Evolutionary conservation across 148 eudicot genomes (phyloP).

Genomic region (Camellia sinensis): DNA sequence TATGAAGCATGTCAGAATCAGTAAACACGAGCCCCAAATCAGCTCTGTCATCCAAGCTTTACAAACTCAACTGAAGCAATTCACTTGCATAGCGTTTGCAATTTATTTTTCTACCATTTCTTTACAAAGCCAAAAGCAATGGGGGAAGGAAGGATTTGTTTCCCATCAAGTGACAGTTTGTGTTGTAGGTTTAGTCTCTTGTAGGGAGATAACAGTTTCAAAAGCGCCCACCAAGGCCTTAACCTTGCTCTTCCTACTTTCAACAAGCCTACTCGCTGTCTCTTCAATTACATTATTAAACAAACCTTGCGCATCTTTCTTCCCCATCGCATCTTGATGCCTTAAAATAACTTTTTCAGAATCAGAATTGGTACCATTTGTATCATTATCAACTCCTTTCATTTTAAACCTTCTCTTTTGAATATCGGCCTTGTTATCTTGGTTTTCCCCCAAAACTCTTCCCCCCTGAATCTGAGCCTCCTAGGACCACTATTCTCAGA

Average conservation of each 20-base stretch:
- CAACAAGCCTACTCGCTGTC: slow-evolving; percentile 83
- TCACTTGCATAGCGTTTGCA: too few species aligned
- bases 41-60: slow-evolving; percentile 10
- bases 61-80: too few species aligned
- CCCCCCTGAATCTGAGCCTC: slow-evolving; percentile 51
- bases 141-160: background rate
- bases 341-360: slow-evolving; percentile 56
- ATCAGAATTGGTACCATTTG: slow-evolving; percentile 19
- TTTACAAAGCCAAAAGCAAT: slow-evolving; percentile 15
- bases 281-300: slow-evolving; percentile 84
- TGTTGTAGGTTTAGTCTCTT: slow-evolving; percentile 49
- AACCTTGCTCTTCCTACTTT: slow-evolving; percentile 80
- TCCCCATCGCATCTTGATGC: slow-evolving; percentile 73
- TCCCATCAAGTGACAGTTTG: slow-evolving; percentile 18
- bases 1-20: slow-evolving; percentile 15
- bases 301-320: slow-evolving; percentile 65
- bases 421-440: slow-evolving; percentile 22
- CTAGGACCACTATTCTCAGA: slow-evolving; percentile 37
- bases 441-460: slow-evolving; percentile 29
- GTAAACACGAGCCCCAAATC: background rate
- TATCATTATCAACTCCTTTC: slow-evolving; percentile 20
- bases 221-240: slow-evolving; percentile 98
- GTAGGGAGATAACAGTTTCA: slow-evolving; percentile 81
- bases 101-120: slow-evolving; percentile 17
- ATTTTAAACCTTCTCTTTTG: slow-evolving; percentile 36